A percentile compares a stretch with the other conserved stretches of the same genome.
Conservation (phyloP, 257 asterid genomes). For the Haberlea rhodopensis region DNA sequence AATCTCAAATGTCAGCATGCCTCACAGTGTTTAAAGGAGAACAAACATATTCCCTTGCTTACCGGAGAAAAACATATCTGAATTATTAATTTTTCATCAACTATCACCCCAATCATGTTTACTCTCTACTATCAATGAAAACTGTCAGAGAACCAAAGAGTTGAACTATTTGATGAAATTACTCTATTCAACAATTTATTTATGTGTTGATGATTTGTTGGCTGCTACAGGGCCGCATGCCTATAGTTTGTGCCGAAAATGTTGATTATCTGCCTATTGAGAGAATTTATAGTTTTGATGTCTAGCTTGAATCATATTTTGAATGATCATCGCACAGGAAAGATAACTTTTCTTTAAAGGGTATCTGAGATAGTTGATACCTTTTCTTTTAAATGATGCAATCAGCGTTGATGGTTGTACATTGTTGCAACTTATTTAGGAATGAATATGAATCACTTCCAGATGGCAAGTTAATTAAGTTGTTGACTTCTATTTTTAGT, state of each 20-base stretch:
- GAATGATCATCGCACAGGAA: neutral
- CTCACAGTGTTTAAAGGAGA: neutral
- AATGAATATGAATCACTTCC: neutral
- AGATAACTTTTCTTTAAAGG: conserved; percentile 9
- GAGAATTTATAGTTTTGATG: neutral
- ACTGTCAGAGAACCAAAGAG: neutral
- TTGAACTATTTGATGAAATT: no score
- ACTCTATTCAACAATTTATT: neutral
- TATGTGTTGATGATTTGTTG: neutral
- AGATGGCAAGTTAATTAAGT: neutral
- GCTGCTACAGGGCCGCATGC: neutral
- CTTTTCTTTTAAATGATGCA: no score
- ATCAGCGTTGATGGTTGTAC: neutral
- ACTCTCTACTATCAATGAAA: neutral
- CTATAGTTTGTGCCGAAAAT: no score
- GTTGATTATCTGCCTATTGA: no score
- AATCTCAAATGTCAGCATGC: neutral
- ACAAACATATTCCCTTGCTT: neutral
- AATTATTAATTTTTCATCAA: neutral
- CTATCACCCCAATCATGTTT: neutral
- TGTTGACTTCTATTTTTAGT: neutral
- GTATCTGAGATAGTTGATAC: neutral
- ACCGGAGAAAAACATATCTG: neutral
- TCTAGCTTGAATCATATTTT: neutral
- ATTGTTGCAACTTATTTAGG: neutral